phyloP scores from a whole-genome alignment of 108 stramenopile genomes.

The Seminavis robusta region DNA sequence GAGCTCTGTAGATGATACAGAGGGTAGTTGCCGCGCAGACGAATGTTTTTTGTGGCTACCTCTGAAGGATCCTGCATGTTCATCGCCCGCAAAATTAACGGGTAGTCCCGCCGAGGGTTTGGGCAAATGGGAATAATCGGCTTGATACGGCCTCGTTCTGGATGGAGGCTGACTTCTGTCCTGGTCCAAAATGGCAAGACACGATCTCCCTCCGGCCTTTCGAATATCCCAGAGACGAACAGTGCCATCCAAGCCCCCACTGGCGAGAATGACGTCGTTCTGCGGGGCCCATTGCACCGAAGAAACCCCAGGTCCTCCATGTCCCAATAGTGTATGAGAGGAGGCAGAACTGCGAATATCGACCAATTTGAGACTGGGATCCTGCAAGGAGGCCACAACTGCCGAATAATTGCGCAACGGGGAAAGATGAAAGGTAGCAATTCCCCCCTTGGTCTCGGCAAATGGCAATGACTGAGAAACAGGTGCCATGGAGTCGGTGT shows the following conservation, averaged over 20 bases:
- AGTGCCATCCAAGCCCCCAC: conserved; percentile 58
- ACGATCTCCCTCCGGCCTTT: conserved; percentile 54
- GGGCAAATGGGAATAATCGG: conserved; percentile 32
- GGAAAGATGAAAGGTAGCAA: background rate
- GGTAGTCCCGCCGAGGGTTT: background rate
- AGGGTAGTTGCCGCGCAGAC: background rate
- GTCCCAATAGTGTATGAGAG: conserved; percentile 72
- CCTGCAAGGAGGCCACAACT: conserved; percentile 14
- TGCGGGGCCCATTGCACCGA: conserved; percentile 59
- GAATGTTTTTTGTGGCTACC: background rate
- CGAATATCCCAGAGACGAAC: conserved; percentile 81
- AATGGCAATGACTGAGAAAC: conserved; percentile 31
- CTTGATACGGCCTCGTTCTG: background rate
- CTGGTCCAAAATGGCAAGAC: conserved; percentile 55
- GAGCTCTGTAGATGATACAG: background rate
- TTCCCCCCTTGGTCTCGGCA: background rate
- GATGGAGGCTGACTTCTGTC: conserved; percentile 11
- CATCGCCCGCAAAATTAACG: background rate
- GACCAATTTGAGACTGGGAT: conserved; percentile 33
- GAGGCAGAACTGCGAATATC: conserved; percentile 67
- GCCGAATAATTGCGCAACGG: conserved; percentile 7
- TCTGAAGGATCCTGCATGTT: background rate
- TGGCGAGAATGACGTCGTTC: conserved; percentile 52
- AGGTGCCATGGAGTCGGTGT: conserved; percentile 52
- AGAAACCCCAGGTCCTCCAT: conserved; percentile 55